A percentile compares a stretch with the other conserved stretches of the same genome.
These are phyloP conservation scores for Chytridium lagenaria DNA, from an alignment of 371 early-diverging fungal genomes.

Conservation along the genomic window DNA sequence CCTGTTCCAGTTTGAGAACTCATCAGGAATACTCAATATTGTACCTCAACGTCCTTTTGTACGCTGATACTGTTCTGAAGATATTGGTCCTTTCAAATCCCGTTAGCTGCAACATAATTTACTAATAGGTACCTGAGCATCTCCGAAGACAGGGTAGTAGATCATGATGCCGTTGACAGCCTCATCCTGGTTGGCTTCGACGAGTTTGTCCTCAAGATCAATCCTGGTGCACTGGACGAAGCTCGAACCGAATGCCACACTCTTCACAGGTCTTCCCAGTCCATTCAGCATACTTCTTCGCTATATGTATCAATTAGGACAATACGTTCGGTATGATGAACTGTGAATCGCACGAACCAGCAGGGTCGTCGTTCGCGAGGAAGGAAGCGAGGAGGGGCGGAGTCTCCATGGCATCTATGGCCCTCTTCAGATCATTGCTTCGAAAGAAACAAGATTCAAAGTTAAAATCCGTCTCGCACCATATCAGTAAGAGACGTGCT, in stretches of 20 bases:
- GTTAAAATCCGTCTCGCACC: no score
- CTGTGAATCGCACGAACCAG: no score
- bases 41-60: conserved; percentile 89
- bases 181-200: conserved; percentile 86
- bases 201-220: conserved; percentile 82
- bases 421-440: conserved; percentile 82
- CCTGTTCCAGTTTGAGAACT: no score
- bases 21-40: no score
- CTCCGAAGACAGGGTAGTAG: conserved; percentile 92
- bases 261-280: conserved; percentile 90
- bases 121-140: conserved; percentile 68
- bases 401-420: conserved; percentile 70
- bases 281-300: conserved; percentile 70
- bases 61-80: conserved; percentile 87
- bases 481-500: no score
- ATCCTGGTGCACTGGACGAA: conserved; percentile 80
- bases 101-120: background rate
- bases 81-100: conserved; percentile 77
- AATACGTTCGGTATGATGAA: no score
- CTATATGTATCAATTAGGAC: conserved; percentile 13
- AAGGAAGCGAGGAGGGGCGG: conserved; percentile 92
- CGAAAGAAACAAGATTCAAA: background rate
- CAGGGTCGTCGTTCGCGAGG: conserved; percentile 93
- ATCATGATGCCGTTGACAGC: conserved; percentile 92
- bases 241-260: conserved; percentile 89